Evolutionary conservation across 495 filamentous ascomycete species (phyloP), one percentile per base, ranked within the genome.

Genomic region (Podospora australis): DNA sequence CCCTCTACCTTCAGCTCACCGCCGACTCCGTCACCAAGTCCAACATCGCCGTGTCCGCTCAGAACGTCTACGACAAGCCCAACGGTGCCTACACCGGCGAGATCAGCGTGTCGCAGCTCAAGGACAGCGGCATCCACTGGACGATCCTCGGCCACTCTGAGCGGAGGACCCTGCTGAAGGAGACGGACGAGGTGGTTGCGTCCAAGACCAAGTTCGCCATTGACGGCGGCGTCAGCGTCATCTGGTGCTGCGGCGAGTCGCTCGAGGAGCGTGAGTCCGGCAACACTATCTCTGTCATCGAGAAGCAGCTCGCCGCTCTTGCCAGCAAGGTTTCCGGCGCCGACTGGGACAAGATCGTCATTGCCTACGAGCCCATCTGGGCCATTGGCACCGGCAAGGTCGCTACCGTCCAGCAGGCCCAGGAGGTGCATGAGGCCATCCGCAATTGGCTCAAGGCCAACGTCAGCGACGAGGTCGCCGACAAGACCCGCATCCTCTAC

Each of bases 341-440:
- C 38, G 83, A 96, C 70, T 98, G 92, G 92, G 75, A 70, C 46
- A 94, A 92, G 73, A 81, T 98, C 57, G 91, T 97, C 67, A 79
- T 98, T 59, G 94, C 92, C 58, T 98, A 98, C 68, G 94, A 98
- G 79, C 92, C 92, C 57, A 91, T 98, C 74, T 98, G 92, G 91
- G 94, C 91, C 57, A 97, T 97, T 62, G 92, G 94, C 51, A 97
- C 92, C 53, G 92, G 92, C 62, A 96, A 96, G 75, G 92, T 97
- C 50, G 92, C 92, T 58, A 90, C 82, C 43, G 91, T 87, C 36
- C 75, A 88, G 74, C 89, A 96, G 73, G 89, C 90, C 48, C 90
- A 96, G 75, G 89, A 96, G 69, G 90, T 92, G 49, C 92, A 98
- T 71, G 84, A 80, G 40, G 89, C 83, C 51, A 95, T 98, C 69